A percentile compares a stretch with the other conserved stretches of the same genome.
Conservation (phyloP, 108 stramenopile genomes). For the Cyclotella atomus region DNA sequence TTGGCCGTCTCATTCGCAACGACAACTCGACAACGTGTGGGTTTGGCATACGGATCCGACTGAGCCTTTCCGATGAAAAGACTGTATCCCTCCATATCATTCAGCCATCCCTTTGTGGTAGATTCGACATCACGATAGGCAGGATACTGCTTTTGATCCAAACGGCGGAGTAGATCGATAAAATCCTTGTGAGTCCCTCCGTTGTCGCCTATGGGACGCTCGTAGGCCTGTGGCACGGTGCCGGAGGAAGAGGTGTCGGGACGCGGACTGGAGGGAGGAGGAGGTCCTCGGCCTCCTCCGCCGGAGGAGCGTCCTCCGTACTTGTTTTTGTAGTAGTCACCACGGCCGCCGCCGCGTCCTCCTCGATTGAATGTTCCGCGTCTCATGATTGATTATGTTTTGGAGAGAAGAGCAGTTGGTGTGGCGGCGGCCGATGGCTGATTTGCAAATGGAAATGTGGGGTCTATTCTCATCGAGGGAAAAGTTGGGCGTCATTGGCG, state of each 20-base stretch:
- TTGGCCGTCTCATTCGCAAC: conserved; percentile 64
- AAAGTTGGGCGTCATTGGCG: too few relatives aligned
- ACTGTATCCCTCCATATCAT: conserved; percentile 51
- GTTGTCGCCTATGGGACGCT: conserved; percentile 38
- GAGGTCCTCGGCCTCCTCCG: conserved; percentile 49
- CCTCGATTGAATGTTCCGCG: conserved; percentile 37
- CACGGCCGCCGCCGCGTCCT: conserved; percentile 44
- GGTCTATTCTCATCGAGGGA: too few relatives aligned
- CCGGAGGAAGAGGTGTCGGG: conserved; percentile 11
- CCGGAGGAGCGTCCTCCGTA: conserved; percentile 72
- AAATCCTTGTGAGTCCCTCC: conserved; percentile 78
- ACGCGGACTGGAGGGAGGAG: conserved; percentile 22
- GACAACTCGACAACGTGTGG: conserved; percentile 85
- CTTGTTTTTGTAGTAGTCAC: conserved; percentile 74
- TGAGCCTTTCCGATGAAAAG: conserved; percentile 88
- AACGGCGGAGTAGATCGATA: conserved; percentile 54
- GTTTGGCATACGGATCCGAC: conserved; percentile 94
- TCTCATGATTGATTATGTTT: conserved; percentile 14
- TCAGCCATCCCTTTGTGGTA: conserved; percentile 67
- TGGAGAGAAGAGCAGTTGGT: too few relatives aligned
- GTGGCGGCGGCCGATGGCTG: background rate
- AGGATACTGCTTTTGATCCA: conserved; percentile 87
- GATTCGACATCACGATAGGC: conserved; percentile 92
- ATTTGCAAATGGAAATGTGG: too few relatives aligned
- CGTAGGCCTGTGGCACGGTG: conserved; percentile 13